These are phyloP conservation scores for Spergularia azorica DNA, from an alignment of 179 eudicot genomes.

Conservation along the genomic window DNA sequence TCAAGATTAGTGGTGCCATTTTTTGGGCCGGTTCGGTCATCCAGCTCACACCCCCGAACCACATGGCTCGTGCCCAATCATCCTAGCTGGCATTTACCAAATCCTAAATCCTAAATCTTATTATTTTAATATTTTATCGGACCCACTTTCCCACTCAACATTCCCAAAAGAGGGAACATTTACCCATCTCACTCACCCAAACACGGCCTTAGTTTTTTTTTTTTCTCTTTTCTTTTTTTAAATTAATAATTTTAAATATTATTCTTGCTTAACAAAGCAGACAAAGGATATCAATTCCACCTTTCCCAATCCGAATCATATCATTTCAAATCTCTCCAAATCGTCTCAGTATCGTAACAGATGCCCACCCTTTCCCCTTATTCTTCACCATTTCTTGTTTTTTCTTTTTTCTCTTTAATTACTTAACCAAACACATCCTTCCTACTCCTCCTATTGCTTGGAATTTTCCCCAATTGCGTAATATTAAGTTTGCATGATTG, in stretches of 20 bases:
- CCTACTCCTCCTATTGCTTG: not conserved
- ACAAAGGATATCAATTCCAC: constrained; percentile 39
- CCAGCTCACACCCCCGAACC: constrained; percentile 22
- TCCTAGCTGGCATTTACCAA: not conserved
- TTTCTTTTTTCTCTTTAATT: not conserved
- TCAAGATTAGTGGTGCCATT: constrained; percentile 8
- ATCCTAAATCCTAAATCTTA: not conserved
- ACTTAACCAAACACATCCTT: constrained; percentile 8
- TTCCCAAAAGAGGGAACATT: constrained; percentile 17
- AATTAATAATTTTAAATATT: too few relatives aligned
- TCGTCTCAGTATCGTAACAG: constrained; percentile 26
- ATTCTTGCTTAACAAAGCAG: constrained; percentile 36
- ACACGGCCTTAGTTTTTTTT: not conserved
- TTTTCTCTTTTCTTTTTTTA: not conserved
- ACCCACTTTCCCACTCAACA: constrained; percentile 10
- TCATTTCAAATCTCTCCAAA: constrained; percentile 37
- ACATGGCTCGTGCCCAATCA: constrained; percentile 10
- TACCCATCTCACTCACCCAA: constrained; percentile 14
- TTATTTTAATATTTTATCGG: not conserved
- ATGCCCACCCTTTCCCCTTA: not conserved
- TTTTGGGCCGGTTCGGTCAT: not conserved
- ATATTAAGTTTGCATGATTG: too few relatives aligned
- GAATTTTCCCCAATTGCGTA: too few relatives aligned
- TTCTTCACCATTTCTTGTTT: constrained; percentile 20
- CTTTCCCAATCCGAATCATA: constrained; percentile 36